Conservation (phyloP, 2,329 filamentous ascomycete species). For the Chalaropsis thielavioides region DNA sequence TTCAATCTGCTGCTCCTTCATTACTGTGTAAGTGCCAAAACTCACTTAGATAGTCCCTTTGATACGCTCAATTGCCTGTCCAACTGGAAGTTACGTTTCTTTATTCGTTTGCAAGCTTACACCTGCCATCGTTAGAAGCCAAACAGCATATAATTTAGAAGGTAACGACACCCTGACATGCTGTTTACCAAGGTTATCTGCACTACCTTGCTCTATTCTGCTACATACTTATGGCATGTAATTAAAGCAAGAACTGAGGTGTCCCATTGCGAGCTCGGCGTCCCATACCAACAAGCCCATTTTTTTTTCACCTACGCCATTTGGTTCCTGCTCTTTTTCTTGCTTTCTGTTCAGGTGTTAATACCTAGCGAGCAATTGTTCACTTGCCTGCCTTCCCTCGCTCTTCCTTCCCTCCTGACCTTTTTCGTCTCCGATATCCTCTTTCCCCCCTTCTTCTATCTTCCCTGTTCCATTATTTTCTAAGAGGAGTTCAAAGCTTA, state of each 20-base stretch:
- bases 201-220: neutral
- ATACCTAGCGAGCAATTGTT: neutral
- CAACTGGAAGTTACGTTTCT: neutral
- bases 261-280: constrained; percentile 3
- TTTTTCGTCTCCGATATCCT: constrained; percentile 10
- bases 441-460: constrained; percentile 8
- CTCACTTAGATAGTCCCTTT: neutral
- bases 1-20: neutral
- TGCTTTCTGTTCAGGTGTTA: neutral
- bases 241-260: neutral
- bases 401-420: constrained; percentile 6
- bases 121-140: neutral
- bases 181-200: neutral
- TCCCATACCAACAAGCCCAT: neutral
- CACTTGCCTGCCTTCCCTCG: neutral
- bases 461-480: constrained; percentile 2
- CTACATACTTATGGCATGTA: neutral
- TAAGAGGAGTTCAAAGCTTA: constrained; percentile 1
- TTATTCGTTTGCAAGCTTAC: neutral
- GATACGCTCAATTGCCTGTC: neutral
- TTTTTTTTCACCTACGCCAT: neutral
- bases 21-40: neutral
- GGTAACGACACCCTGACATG: neutral
- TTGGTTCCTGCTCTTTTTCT: neutral
- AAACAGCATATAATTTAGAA: neutral